These are phyloP conservation scores for Microbotryomycetes sp. DNA, from an alignment of 1,284 basidiomycete species.

Conservation along the genomic window DNA sequence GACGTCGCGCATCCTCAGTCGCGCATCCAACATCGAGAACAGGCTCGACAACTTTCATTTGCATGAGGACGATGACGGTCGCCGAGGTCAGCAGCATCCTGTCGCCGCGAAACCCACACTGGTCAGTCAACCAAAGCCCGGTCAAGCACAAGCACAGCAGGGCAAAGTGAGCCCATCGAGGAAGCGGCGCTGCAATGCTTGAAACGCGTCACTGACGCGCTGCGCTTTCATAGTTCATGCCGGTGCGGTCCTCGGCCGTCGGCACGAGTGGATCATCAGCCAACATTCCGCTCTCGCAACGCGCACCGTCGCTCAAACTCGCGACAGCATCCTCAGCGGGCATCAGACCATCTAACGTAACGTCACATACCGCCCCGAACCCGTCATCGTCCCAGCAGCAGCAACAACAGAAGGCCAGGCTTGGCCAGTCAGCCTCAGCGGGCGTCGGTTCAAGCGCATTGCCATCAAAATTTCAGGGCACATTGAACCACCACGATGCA, in stretches of 20 bases:
- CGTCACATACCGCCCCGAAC: neutral
- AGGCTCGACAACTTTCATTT: slow-evolving; percentile 15
- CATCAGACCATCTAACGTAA: neutral
- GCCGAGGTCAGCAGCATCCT: neutral
- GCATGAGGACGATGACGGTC: slow-evolving; percentile 1
- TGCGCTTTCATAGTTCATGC: slow-evolving; percentile 6
- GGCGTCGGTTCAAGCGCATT: neutral
- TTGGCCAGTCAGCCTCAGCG: too few relatives aligned
- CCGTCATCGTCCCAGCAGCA: neutral
- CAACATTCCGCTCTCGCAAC: slow-evolving; percentile 16
- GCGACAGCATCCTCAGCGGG: neutral
- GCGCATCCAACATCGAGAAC: slow-evolving; percentile 22
- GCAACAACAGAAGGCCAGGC: neutral
- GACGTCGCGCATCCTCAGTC: slow-evolving; percentile 18
- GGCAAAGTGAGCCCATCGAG: neutral
- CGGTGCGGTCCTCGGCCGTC: slow-evolving; percentile 9
- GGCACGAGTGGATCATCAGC: slow-evolving; percentile 10
- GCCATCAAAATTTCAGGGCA: neutral
- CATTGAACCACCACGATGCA: neutral
- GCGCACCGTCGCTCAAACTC: slow-evolving; percentile 24
- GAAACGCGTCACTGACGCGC: neutral
- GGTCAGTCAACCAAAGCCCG: slow-evolving; percentile 5
- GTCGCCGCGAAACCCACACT: too few relatives aligned
- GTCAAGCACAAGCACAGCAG: too few relatives aligned
- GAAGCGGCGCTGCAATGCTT: neutral